phyloP scores from a whole-genome alignment of 345 rosid species.

The Brassica cretica region DNA sequence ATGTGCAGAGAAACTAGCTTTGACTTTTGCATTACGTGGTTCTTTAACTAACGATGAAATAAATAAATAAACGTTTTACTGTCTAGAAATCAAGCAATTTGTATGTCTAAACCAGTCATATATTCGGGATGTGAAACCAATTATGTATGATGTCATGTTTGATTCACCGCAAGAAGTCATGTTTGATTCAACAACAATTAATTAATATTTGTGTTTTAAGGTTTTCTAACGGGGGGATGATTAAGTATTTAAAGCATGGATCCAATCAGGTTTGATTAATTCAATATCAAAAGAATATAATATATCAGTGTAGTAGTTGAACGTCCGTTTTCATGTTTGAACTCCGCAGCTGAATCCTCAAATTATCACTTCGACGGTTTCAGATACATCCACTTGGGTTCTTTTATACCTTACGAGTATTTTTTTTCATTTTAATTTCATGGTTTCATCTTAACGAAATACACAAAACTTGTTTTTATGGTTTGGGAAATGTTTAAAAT shows the following conservation, averaged over 20 bases:
- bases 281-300: background rate
- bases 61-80: background rate
- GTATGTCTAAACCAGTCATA: background rate
- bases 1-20: background rate
- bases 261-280: constrained; percentile 16
- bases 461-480: background rate
- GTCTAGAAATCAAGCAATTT: background rate
- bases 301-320: constrained; percentile 4
- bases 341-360: constrained; percentile 28
- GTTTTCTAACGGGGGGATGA: background rate
- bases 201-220: background rate
- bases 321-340: constrained; percentile 25
- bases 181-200: background rate
- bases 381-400: constrained; percentile 2
- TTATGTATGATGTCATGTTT: background rate
- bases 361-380: constrained; percentile 8
- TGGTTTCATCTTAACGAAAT: background rate
- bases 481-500: background rate
- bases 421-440: background rate
- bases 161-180: background rate
- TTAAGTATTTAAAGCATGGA: background rate
- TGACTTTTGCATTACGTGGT: background rate
- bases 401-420: background rate
- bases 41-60: background rate
- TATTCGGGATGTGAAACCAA: background rate